Percentiles rank a stretch among this genome's conserved stretches.
These are phyloP conservation scores for Ailanthus altissimus DNA, from an alignment of 345 rosid species.

Conservation along the genomic window DNA sequence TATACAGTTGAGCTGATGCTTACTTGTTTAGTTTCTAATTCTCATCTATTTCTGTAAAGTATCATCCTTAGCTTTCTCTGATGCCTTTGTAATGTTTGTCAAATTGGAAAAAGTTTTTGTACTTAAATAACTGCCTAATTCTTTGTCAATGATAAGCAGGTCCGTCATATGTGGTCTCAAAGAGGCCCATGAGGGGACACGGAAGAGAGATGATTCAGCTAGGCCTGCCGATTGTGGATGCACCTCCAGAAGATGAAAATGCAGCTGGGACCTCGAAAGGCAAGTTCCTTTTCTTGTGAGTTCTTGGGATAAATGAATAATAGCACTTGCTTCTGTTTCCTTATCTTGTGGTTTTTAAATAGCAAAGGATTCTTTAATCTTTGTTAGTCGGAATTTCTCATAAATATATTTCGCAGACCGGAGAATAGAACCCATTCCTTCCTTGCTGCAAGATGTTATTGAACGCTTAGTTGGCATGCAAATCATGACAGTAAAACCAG, in stretches of 20 bases:
- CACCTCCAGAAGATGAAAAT: constrained; percentile 68
- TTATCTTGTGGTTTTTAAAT: background rate
- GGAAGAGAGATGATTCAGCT: constrained; percentile 96
- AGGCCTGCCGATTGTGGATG: constrained; percentile 78
- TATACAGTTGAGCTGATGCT: background rate
- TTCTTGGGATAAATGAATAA: background rate
- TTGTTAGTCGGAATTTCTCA: background rate
- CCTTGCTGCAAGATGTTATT: constrained; percentile 71
- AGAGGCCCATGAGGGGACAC: constrained; percentile 84
- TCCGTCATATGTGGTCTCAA: constrained; percentile 63
- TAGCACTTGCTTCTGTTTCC: constrained; percentile 1
- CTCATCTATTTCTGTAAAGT: background rate
- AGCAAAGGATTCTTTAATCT: background rate
- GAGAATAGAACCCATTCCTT: constrained; percentile 67
- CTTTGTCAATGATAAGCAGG: constrained; percentile 51
- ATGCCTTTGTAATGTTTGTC: background rate
- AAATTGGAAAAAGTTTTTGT: background rate
- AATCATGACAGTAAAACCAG: constrained; percentile 68
- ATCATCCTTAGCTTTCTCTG: background rate
- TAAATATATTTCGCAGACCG: constrained; percentile 46
- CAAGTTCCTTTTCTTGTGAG: constrained; percentile 30
- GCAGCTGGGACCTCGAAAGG: constrained; percentile 56
- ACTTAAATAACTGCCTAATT: constrained; percentile 18
- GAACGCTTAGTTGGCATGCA: constrained; percentile 62
- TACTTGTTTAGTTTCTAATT: background rate